phyloP scores from a whole-genome alignment of 2,329 filamentous ascomycete species.

The Chrysoporthe deuterocubensis region DNA sequence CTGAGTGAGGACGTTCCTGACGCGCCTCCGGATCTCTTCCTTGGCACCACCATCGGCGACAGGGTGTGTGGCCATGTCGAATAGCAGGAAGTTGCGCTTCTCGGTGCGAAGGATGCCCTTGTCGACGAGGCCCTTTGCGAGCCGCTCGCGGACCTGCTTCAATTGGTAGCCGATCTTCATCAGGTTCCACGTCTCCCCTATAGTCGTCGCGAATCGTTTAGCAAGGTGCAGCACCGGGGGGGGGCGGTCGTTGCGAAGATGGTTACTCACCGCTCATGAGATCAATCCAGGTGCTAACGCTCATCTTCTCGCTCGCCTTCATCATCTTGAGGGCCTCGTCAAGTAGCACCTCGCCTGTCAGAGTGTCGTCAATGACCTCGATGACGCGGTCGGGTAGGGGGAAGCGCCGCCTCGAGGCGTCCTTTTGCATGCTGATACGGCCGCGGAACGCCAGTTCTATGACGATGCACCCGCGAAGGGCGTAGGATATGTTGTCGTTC shows the following conservation, averaged over 20 bases:
- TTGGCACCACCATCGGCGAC: slow-evolving; percentile 96
- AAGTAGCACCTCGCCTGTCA: slow-evolving; percentile 94
- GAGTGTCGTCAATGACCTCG: slow-evolving; percentile 94
- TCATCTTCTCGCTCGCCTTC: slow-evolving; percentile 99
- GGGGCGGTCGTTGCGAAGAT: no score
- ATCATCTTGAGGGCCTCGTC: slow-evolving; percentile 99
- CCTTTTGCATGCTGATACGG: slow-evolving; percentile 98
- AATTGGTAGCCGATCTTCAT: slow-evolving; percentile 99
- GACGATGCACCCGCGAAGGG: slow-evolving; percentile 95
- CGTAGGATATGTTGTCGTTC: slow-evolving; percentile 99
- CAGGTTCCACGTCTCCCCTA: slow-evolving; percentile 98
- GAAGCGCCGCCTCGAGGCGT: slow-evolving; percentile 87
- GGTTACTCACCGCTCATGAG: slow-evolving; percentile 86
- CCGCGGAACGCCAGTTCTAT: slow-evolving; percentile 96
- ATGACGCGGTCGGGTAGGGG: slow-evolving; percentile 91
- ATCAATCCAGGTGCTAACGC: slow-evolving; percentile 98
- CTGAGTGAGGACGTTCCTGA: slow-evolving; percentile 89
- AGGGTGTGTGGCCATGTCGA: slow-evolving; percentile 99
- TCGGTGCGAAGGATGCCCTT: slow-evolving; percentile 98
- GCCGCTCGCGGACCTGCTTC: slow-evolving; percentile 96
- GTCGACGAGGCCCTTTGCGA: slow-evolving; percentile 96
- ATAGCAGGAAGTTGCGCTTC: slow-evolving; percentile 98
- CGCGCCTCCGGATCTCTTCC: slow-evolving; percentile 92
- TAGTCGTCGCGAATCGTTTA: slow-evolving; percentile 11
- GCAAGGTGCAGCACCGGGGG: not conserved